Evolutionary conservation across 495 filamentous ascomycete genomes (phyloP), one percentile per base, ranked within the genome.

Genomic region (Beverwykella pulmonaria): DNA sequence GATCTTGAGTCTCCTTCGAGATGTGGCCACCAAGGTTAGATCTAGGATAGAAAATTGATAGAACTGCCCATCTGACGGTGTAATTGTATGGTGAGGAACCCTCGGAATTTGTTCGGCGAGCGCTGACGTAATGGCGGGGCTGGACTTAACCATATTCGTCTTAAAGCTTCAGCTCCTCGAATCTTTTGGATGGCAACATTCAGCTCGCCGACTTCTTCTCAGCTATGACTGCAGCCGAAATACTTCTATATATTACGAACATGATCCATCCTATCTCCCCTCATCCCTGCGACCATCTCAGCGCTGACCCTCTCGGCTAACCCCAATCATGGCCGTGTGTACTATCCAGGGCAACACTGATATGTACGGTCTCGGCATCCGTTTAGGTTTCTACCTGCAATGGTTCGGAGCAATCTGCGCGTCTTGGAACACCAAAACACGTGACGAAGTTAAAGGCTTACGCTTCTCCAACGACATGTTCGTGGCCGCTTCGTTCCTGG

Each of bases 281-380:
- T 53, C 26, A 7, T 8, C 46, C 46, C 19, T 53, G 20, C 23
- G 5, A 5, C 49, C 19, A 53, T 15, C 20, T 23, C 10, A 27
- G 49, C 2, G 15, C 49, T 5, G 32, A 56, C 12, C 27, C 20
- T 19, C 53, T 26, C n/a, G 14, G 17, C 30, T 36, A 9, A 32
- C 22, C 22, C 2, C 12, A 41, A 59, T n/a, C 10, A 70, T 70
- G 67, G 62, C 39, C 1, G 56, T 61, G 20, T 70, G 67, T 50
- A 32, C 32, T 8, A 65, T 72, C 46, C 23, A 53, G 22, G 71
- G 68, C 1, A 61, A 68, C 49, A 49, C 46, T 17, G 71, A 73
- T 27, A 61, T 73, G 54, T 73, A 73, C 41, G 71, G 71, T 7
- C 64, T 73, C 20, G 71, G 71, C 4, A 68, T 73, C 7, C 53